Percentiles rank a stretch among this genome's conserved stretches.
phyloP scores from a whole-genome alignment of 2,329 filamentous ascomycete species.

The Juglanconis oblonga region DNA sequence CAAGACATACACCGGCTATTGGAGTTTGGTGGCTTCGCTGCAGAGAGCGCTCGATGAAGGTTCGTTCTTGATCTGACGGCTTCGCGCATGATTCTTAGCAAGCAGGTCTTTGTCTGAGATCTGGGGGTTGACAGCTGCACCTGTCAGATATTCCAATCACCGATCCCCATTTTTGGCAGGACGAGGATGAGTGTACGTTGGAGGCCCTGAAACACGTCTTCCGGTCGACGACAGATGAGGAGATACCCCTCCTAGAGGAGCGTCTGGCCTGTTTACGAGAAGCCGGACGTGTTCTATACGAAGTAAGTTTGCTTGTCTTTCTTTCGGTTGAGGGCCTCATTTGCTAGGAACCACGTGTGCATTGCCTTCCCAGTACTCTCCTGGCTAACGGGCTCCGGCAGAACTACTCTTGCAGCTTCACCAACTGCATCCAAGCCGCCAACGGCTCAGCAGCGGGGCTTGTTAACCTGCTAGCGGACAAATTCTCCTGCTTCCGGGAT shows the following conservation, averaged over 20 bases:
- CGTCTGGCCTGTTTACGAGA: constrained; percentile 78
- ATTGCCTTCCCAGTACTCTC: constrained; percentile 17
- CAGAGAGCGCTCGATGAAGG: constrained; percentile 87
- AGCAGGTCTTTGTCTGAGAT: constrained; percentile 7
- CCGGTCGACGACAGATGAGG: constrained; percentile 78
- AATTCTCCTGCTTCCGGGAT: constrained; percentile 86
- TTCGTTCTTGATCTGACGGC: constrained; percentile 31
- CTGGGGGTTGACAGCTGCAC: constrained; percentile 2
- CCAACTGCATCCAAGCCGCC: constrained; percentile 70
- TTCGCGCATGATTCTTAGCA: neutral
- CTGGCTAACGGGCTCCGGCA: constrained; percentile 33
- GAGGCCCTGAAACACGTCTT: constrained; percentile 75
- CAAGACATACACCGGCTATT: constrained; percentile 88
- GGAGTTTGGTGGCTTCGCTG: constrained; percentile 84
- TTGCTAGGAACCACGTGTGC: constrained; percentile 17
- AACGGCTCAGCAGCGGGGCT: constrained; percentile 77
- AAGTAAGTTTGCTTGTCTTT: constrained; percentile 47
- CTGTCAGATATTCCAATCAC: constrained; percentile 77
- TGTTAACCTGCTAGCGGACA: constrained; percentile 78
- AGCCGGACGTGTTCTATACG: constrained; percentile 74
- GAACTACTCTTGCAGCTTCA: constrained; percentile 73
- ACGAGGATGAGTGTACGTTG: constrained; percentile 72
- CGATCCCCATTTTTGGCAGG: constrained; percentile 80
- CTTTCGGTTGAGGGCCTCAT: neutral
- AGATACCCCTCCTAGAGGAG: constrained; percentile 79